Percentiles rank a stretch among this genome's conserved stretches.
These are phyloP conservation scores for Lyophyllum decastes DNA, from an alignment of 768 basidiomycete genomes.

Conservation along the genomic window DNA sequence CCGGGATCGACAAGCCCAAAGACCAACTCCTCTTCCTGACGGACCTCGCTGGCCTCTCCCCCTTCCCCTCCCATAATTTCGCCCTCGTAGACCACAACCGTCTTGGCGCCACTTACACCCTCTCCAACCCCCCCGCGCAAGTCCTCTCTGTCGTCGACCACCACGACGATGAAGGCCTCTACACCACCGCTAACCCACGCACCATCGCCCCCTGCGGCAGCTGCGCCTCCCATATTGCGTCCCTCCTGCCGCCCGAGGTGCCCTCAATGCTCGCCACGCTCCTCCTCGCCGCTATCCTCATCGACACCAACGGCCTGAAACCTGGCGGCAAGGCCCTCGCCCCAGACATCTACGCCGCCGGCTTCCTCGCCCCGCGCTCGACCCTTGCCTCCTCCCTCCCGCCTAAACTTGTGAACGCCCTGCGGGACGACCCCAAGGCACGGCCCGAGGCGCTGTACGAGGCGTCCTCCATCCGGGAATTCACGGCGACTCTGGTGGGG, in stretches of 20 bases:
- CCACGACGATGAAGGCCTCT: conserved; percentile 80
- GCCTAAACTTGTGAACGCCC: conserved; percentile 12
- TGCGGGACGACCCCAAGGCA: conserved; percentile 8
- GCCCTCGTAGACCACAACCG: conserved; percentile 93
- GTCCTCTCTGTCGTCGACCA: conserved; percentile 89
- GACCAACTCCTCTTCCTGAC: conserved; percentile 66
- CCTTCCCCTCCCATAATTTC: conserved; percentile 59
- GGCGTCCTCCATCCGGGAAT: conserved; percentile 43
- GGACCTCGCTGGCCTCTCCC: conserved; percentile 54
- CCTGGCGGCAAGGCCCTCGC: conserved; percentile 73
- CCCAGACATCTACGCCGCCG: conserved; percentile 64
- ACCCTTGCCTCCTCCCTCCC: conserved; percentile 37
- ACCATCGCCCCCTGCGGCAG: conserved; percentile 73
- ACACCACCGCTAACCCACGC: conserved; percentile 67
- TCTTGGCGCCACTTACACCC: conserved; percentile 46
- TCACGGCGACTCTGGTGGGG: conserved; percentile 46
- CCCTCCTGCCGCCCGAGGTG: conserved; percentile 36
- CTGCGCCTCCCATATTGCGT: conserved; percentile 64
- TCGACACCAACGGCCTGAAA: conserved; percentile 85
- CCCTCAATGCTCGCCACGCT: conserved; percentile 73
- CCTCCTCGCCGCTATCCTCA: conserved; percentile 77
- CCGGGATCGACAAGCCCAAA: conserved; percentile 50
- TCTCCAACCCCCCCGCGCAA: conserved; percentile 38
- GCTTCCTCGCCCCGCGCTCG: conserved; percentile 63
- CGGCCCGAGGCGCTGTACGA: conserved; percentile 35